Evolutionary conservation across 192 early-diverging fungal genomes (phyloP).

Genomic region (Coemansia sp.): DNA sequence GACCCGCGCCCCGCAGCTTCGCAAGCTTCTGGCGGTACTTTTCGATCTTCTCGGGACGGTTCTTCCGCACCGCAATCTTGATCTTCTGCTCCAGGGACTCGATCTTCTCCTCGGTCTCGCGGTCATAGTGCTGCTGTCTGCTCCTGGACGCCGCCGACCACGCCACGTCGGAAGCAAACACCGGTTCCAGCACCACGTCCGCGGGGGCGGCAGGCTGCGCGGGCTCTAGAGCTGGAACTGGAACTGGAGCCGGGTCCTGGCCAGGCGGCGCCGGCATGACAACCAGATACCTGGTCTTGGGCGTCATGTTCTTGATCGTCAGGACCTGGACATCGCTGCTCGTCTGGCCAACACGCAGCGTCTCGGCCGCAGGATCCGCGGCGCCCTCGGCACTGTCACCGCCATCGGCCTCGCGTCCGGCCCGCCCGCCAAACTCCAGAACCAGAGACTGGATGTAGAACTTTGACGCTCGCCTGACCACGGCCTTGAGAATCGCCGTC

Average conservation of each 20-base stretch:
- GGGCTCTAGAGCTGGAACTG: not conserved
- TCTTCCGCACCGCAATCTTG: constrained; percentile 93
- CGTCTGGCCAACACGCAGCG: constrained; percentile 60
- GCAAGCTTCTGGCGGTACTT: constrained; percentile 78
- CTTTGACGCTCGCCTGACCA: constrained; percentile 81
- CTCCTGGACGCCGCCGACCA: not conserved
- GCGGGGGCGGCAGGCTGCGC: not conserved
- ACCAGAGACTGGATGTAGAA: constrained; percentile 76
- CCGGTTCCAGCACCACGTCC: constrained; percentile 19
- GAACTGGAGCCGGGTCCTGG: not conserved
- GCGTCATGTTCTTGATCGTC: constrained; percentile 79
- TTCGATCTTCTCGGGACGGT: constrained; percentile 79
- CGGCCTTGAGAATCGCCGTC: constrained; percentile 81
- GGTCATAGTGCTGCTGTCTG: constrained; percentile 16
- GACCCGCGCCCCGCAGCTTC: constrained; percentile 58
- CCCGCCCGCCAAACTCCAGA: constrained; percentile 69
- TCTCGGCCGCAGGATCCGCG: not conserved
- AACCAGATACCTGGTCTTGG: constrained; percentile 73
- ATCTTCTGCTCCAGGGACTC: constrained; percentile 96
- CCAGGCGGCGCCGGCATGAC: constrained; percentile 13
- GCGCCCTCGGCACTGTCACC: not conserved
- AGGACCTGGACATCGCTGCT: constrained; percentile 61
- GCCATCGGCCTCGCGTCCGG: not conserved
- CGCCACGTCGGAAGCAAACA: constrained; percentile 32
- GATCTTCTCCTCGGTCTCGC: constrained; percentile 86